phyloP scores from a whole-genome alignment of 306 rosid genomes.

The Quercus cerris region DNA sequence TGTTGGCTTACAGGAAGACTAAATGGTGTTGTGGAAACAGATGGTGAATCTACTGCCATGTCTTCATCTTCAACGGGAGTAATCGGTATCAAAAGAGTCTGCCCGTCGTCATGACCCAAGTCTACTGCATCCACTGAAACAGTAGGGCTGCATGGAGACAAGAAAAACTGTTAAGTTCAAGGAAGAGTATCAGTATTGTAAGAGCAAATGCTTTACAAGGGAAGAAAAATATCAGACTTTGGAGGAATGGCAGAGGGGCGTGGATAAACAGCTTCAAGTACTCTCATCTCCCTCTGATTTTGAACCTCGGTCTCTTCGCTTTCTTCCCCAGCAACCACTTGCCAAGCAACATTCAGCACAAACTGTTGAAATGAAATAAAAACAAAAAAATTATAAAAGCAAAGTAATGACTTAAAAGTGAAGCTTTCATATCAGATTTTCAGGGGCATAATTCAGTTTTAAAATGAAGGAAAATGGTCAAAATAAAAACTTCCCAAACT shows the following conservation, averaged over 20 bases:
- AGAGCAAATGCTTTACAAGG: constrained; percentile 8
- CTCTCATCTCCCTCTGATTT: constrained; percentile 83
- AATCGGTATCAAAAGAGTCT: constrained; percentile 59
- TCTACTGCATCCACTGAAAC: constrained; percentile 43
- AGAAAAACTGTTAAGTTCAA: constrained; percentile 11
- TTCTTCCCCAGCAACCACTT: constrained; percentile 90
- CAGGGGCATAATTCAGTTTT: background rate
- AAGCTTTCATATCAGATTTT: background rate
- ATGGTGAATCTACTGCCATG: constrained; percentile 29
- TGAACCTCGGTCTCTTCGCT: constrained; percentile 62
- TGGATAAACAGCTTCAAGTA: constrained; percentile 90
- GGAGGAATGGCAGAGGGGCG: constrained; percentile 84
- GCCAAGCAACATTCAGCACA: constrained; percentile 58
- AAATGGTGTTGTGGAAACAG: constrained; percentile 24
- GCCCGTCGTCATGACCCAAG: constrained; percentile 28
- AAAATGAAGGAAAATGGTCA: background rate
- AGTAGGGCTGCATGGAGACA: constrained; percentile 48
- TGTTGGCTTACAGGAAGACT: constrained; percentile 26
- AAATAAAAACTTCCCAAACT: background rate
- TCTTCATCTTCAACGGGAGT: constrained; percentile 90
- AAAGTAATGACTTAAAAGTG: background rate
- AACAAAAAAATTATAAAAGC: background rate
- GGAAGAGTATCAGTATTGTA: background rate
- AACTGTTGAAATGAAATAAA: constrained; percentile 39
- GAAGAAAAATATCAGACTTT: constrained; percentile 52